Conservation (phyloP, 192 early-diverging fungal species). For the Linnemannia schmuckeri region DNA sequence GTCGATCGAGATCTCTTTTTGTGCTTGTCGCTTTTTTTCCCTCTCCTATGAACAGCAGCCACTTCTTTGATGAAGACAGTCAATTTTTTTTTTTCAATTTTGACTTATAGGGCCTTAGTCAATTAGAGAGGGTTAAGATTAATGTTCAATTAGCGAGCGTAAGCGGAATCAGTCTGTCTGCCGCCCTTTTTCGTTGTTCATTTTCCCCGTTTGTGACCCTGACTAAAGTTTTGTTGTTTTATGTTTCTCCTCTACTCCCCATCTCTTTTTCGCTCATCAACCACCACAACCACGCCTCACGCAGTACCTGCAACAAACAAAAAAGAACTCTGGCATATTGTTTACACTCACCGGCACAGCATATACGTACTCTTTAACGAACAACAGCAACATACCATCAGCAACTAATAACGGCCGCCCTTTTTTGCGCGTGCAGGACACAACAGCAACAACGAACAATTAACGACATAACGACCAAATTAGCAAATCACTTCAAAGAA, state of each 20-base stretch:
- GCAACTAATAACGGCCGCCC: background rate
- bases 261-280: background rate
- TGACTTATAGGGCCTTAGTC: background rate
- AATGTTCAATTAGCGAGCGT: background rate
- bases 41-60: background rate
- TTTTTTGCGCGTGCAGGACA: background rate
- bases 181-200: background rate
- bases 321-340: background rate
- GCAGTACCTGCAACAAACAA: background rate
- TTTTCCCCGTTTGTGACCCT: background rate
- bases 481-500: background rate
- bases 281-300: background rate
- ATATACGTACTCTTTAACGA: background rate
- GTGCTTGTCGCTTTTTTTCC: background rate
- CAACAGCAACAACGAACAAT: background rate
- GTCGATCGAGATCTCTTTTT: background rate
- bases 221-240: too few relatives aligned
- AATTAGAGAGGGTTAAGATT: background rate
- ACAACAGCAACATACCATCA: background rate
- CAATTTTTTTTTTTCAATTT: background rate
- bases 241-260: background rate
- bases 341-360: background rate
- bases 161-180: background rate
- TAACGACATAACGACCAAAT: background rate
- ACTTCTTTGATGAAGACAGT: background rate